Conservation (phyloP, 1,139 yeast species). For the Chernovozyma sophiae-reginae region DNA sequence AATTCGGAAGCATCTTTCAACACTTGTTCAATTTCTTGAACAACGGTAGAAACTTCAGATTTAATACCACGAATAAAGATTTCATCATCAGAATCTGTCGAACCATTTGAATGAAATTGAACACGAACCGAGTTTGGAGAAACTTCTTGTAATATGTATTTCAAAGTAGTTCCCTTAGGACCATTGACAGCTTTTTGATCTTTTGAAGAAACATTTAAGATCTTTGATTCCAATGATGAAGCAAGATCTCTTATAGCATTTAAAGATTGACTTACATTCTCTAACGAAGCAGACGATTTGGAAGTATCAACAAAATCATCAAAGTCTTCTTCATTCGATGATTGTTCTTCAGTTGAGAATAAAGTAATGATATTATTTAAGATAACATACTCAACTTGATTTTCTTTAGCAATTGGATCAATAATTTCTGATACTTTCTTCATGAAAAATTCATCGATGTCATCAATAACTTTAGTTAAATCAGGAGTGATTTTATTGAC, state of each 20-base stretch:
- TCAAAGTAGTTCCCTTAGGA: slow-evolving; percentile 54
- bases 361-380: slow-evolving; percentile 42
- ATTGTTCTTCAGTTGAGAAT: slow-evolving; percentile 21
- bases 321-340: slow-evolving; percentile 24
- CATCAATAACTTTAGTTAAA: slow-evolving; percentile 54
- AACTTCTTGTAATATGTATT: slow-evolving; percentile 40
- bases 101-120: slow-evolving; percentile 35
- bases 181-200: slow-evolving; percentile 61
- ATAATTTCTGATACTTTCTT: slow-evolving; percentile 45
- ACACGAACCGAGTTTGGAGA: slow-evolving; percentile 38
- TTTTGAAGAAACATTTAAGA: slow-evolving; percentile 47
- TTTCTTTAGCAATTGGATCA: slow-evolving; percentile 43
- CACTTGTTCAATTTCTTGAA: slow-evolving; percentile 49
- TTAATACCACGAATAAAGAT: slow-evolving; percentile 62
- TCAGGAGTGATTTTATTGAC: slow-evolving; percentile 76
- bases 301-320: slow-evolving; percentile 30
- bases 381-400: slow-evolving; percentile 55
- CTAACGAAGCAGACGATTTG: slow-evolving; percentile 33
- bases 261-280: slow-evolving; percentile 47
- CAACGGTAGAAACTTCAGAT: slow-evolving; percentile 50
- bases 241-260: slow-evolving; percentile 59
- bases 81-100: slow-evolving; percentile 46
- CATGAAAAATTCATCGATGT: slow-evolving; percentile 67
- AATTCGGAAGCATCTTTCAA: slow-evolving; percentile 64
- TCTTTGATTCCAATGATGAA: slow-evolving; percentile 47